Evolutionary conservation across 352 stramenopile genomes (phyloP).

Genomic region (Phytophthora uliginosa): DNA sequence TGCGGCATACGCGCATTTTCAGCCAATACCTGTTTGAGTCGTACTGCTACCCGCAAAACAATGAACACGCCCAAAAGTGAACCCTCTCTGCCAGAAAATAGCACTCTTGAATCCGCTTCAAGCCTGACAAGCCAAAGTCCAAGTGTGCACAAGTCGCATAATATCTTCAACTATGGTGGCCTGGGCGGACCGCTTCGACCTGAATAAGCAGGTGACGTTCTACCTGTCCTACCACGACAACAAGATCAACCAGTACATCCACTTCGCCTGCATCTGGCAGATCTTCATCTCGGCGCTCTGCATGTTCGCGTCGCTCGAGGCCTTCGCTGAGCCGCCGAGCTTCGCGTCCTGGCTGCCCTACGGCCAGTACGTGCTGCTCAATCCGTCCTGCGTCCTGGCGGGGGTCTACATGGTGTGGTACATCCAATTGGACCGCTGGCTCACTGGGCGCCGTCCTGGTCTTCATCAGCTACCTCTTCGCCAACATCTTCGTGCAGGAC

Average conservation of each 20-base stretch:
- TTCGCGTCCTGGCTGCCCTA: conserved; percentile 39
- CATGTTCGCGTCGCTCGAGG: conserved; percentile 58
- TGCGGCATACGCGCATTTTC: conserved; percentile 2
- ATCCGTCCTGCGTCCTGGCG: conserved; percentile 62
- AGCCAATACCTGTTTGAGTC: neutral
- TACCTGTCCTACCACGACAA: conserved; percentile 91
- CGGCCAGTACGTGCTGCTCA: conserved; percentile 69
- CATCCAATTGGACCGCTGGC: conserved; percentile 70
- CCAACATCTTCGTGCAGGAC: conserved; percentile 62
- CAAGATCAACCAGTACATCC: conserved; percentile 83
- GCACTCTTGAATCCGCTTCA: conserved; percentile 24
- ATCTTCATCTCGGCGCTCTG: conserved; percentile 85
- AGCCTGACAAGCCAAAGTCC: conserved; percentile 18
- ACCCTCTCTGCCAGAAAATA: neutral
- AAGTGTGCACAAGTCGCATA: conserved; percentile 34
- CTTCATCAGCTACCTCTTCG: conserved; percentile 62
- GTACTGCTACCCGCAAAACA: neutral
- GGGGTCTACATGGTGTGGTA: conserved; percentile 87
- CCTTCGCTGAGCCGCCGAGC: conserved; percentile 38
- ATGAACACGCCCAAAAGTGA: neutral
- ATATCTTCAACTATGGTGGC: conserved; percentile 31
- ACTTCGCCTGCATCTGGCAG: conserved; percentile 88
- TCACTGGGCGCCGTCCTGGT: conserved; percentile 66
- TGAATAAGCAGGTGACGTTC: conserved; percentile 88
- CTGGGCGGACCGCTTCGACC: conserved; percentile 72